phyloP scores from a whole-genome alignment of 1,284 basidiomycete species.

The Neotropicomus parvogracilis region DNA sequence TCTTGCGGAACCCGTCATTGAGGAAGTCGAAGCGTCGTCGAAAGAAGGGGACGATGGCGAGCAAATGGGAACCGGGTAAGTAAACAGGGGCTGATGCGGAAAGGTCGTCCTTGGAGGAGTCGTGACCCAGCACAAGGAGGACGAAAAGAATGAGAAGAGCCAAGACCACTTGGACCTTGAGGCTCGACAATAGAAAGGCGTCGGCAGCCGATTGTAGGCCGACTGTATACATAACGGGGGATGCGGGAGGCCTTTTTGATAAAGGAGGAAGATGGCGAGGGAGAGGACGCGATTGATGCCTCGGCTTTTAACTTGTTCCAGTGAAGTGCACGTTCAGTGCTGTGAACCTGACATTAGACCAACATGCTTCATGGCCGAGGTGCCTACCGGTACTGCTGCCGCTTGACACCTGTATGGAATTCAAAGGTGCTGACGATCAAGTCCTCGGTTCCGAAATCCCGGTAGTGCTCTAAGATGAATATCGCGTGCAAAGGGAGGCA shows the following conservation, averaged over 20 bases:
- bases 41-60: constrained; percentile 63
- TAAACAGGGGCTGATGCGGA: constrained; percentile 44
- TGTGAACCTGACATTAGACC: constrained; percentile 27
- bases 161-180: constrained; percentile 51
- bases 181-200: constrained; percentile 54
- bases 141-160: constrained; percentile 54
- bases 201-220: constrained; percentile 57
- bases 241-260: constrained; percentile 22
- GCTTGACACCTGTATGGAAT: constrained; percentile 12
- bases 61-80: constrained; percentile 54
- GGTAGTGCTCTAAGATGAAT: constrained; percentile 10
- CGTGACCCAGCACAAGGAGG: constrained; percentile 42
- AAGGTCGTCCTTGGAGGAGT: constrained; percentile 40
- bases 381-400: constrained; percentile 16
- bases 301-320: constrained; percentile 25
- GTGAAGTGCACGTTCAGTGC: constrained; percentile 24
- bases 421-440: constrained; percentile 24
- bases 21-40: constrained; percentile 64
- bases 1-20: constrained; percentile 62
- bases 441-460: constrained; percentile 30
- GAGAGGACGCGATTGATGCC: constrained; percentile 19
- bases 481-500: constrained; percentile 22
- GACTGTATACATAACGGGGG: constrained; percentile 44
- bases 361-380: constrained; percentile 26
- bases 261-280: constrained; percentile 25